Evolutionary conservation across 192 early-diverging fungal genomes (phyloP).

Genomic region (Umbelopsis isabellina): DNA sequence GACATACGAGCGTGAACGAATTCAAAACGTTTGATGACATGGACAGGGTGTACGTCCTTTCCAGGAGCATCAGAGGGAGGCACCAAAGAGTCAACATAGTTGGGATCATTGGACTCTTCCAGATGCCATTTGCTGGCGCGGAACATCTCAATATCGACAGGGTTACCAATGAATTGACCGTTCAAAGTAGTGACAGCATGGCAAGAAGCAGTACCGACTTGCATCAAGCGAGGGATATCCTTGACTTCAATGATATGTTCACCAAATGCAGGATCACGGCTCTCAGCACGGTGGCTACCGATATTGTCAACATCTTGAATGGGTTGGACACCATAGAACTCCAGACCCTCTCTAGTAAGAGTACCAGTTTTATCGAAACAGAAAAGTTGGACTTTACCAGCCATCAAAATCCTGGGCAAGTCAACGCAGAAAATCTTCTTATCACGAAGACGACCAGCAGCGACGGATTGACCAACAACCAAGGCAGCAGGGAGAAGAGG

Average conservation of each 20-base stretch:
- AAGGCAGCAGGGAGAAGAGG: conserved; percentile 71
- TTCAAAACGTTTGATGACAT: conserved; percentile 69
- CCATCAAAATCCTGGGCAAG: conserved; percentile 65
- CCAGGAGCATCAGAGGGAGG: conserved; percentile 33
- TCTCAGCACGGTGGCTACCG: background rate
- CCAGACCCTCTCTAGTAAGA: conserved; percentile 70
- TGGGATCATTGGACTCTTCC: conserved; percentile 30
- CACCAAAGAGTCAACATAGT: conserved; percentile 49
- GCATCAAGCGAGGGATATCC: conserved; percentile 32
- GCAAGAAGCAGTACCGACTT: conserved; percentile 47
- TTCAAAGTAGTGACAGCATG: conserved; percentile 52
- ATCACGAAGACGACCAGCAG: conserved; percentile 54
- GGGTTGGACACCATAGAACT: conserved; percentile 54
- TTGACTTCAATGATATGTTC: conserved; percentile 27
- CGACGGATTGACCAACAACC: conserved; percentile 71
- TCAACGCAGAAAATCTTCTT: conserved; percentile 74
- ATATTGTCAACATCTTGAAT: conserved; percentile 26
- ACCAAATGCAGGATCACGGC: conserved; percentile 24
- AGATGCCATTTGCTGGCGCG: conserved; percentile 47
- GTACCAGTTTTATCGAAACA: conserved; percentile 79
- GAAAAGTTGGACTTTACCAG: conserved; percentile 71
- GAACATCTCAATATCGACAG: conserved; percentile 78
- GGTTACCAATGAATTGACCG: conserved; percentile 58
- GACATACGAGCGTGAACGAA: conserved; percentile 71
- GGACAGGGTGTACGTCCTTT: conserved; percentile 29